Evolutionary conservation across 768 basidiomycete genomes (phyloP), one percentile per base, ranked within the genome.

Genomic region (Lyophyllum semitale): DNA sequence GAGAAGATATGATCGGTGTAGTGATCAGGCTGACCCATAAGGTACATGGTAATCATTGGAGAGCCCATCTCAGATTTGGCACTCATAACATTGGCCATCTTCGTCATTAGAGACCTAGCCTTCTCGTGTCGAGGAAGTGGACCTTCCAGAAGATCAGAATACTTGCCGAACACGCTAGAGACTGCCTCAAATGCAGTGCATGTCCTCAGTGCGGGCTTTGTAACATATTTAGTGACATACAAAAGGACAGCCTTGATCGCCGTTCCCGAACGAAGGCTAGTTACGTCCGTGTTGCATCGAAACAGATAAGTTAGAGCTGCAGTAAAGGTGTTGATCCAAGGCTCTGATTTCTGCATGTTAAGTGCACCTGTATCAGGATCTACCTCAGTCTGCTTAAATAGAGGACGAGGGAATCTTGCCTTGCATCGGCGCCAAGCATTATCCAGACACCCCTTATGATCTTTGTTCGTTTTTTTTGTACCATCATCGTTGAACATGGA

Each of bases 221-320:
- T 77, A 0, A 79, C 67, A 59, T 81, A 81, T 32, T 80, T 75
- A 4, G 76, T 66, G 0, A 77, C 66, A 63, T 77, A 78, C 20
- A 68, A 60, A 0, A 77, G 54, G 2, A 75, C 64, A 15, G 73
- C 66, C 47, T 77, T 75, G 1, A 79, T 66, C 0, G 71, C 63
- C 3, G 77, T 78, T 0, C 77, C 76, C 18, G 73, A 76, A 17
- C 70, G 46, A 1, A 78, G 46, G 51, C 69, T 69, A 0, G 73
- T 72, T 0, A 73, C 67, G 63, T 78, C 75, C 5, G 73, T 71
- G 48, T 78, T 78, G 48, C 71, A 74, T 8, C 71, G 35, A 2
- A 75, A 18, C 0, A 74, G 20, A 59, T 75, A 76, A 1, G 71
- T 69, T 0, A 77, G 4, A 0, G 53, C 29, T 8, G 67, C 53